These are phyloP conservation scores for Geoglossum glabrum DNA, from an alignment of 495 filamentous ascomycete species.

Conservation along the genomic window DNA sequence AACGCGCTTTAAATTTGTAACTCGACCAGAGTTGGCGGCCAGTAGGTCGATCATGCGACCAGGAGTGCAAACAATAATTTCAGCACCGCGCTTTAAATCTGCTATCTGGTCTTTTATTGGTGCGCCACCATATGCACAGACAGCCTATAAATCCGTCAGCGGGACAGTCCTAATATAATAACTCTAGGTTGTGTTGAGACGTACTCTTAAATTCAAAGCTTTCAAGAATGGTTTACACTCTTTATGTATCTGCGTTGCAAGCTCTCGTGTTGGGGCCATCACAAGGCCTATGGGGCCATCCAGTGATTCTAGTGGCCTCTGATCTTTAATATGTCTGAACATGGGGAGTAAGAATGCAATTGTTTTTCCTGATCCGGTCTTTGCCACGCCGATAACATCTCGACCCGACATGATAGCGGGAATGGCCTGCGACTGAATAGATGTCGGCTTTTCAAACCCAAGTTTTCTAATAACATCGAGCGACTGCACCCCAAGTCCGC, in stretches of 20 bases:
- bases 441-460: conserved; percentile 73
- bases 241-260: conserved; percentile 84
- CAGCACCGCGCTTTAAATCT: conserved; percentile 81
- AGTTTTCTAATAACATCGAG: conserved; percentile 71
- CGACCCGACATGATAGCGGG: conserved; percentile 91
- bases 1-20: conserved; percentile 73
- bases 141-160: conserved; percentile 24
- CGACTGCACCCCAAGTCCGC: conserved; percentile 68
- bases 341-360: conserved; percentile 87
- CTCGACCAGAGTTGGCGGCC: conserved; percentile 75
- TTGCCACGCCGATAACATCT: conserved; percentile 91
- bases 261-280: conserved; percentile 86
- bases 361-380: conserved; percentile 95
- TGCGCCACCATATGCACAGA: conserved; percentile 89
- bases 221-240: conserved; percentile 91
- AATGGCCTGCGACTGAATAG: conserved; percentile 89
- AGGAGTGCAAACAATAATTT: conserved; percentile 88
- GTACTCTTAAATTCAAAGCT: conserved; percentile 56
- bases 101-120: conserved; percentile 98
- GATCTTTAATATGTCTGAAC: conserved; percentile 95
- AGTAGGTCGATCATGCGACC: conserved; percentile 95
- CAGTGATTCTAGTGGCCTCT: conserved; percentile 56
- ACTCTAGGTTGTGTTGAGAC: background rate
- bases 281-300: conserved; percentile 81
- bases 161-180: background rate